Percentiles rank a stretch among this genome's conserved stretches.
Conservation (phyloP, 2,329 filamentous ascomycete genomes). For the Pseudogymnoascus sp. region DNA sequence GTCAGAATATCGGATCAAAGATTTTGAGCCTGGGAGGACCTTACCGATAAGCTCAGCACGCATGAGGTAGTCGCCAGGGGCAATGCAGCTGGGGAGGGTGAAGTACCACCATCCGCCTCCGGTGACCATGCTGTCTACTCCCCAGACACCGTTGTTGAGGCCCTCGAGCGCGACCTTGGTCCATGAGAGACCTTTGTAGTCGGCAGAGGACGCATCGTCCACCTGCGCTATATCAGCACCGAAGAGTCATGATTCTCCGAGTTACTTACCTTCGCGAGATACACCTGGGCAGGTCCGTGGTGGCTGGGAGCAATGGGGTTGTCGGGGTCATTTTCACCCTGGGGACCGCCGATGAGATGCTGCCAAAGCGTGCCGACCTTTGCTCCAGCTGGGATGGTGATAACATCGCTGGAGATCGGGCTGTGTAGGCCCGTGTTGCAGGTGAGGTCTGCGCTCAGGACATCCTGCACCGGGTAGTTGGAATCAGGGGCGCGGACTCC, state of each 20-base stretch:
- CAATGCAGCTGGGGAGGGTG: conserved; percentile 43
- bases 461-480: conserved; percentile 45
- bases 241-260: not conserved
- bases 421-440: conserved; percentile 38
- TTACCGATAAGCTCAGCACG: conserved; percentile 44
- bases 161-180: conserved; percentile 44
- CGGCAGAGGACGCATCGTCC: conserved; percentile 29
- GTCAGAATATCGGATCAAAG: conserved; percentile 23
- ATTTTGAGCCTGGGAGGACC: conserved; percentile 41
- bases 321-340: conserved; percentile 38
- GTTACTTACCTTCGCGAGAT: conserved; percentile 36
- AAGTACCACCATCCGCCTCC: conserved; percentile 41
- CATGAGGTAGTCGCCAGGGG: conserved; percentile 48
- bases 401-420: conserved; percentile 33
- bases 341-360: conserved; percentile 43
- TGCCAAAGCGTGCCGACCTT: conserved; percentile 43
- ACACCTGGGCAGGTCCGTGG: conserved; percentile 38
- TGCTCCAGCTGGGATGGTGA: conserved; percentile 41
- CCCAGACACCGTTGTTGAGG: conserved; percentile 21
- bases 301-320: conserved; percentile 42
- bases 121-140: conserved; percentile 23
- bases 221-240: conserved; percentile 25
- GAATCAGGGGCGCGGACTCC: conserved; percentile 42
- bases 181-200: conserved; percentile 19
- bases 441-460: conserved; percentile 39